Base-by-base conservation (phyloP, 2,329 filamentous ascomycete genomes). In the Aspergillus udagawae region DNA sequence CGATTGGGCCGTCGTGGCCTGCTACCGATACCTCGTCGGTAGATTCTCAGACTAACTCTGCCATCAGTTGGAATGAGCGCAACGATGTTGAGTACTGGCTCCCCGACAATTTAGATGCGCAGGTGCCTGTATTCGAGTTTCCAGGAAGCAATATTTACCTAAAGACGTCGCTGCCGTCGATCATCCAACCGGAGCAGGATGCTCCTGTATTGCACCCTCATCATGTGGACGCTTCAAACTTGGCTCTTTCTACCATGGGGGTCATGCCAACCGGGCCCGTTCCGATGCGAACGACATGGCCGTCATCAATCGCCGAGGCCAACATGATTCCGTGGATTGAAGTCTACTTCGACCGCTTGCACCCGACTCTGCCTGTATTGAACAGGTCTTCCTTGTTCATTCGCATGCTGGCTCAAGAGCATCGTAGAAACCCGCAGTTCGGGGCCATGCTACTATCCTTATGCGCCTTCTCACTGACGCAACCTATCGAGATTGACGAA, bases 401-500 rank as follows among this genome's bases (percentile, higher is more conserved):
- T n/a, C 70, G 72, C 10, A 75, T 78, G 65, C 64, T 78, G 29
- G 64, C 67, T 5, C 75, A 73, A n/a, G 75, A 77, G 48, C 76
- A 78, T 59, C 75, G 75, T 38, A 70, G 66, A 42, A 75, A 77
- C 41, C 67, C 73, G 0, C 75, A 78, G 49, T 77, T 77, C 38
- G 76, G 75, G 12, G 70, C 76, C 2, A 78, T 78, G 76, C 57
- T 77, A 4, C 59, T 78, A 23, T 71, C 74, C 2, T 54, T 78
- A 20, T 77, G 75, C 52, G 75, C 76, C 10, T 78, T 78, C 50
- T 73, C 76, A 2, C 69, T 78, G 49, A 78, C 75, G 1, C 76
- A 78, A 58, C 76, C 75, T 0, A 75, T 78, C 25, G 75, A 77
- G 42, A 77, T 77, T 8, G 73, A 75, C 44, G 76, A 78, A 57